phyloP scores from a whole-genome alignment of 805 yeast species.

The Ogataea henricii region DNA sequence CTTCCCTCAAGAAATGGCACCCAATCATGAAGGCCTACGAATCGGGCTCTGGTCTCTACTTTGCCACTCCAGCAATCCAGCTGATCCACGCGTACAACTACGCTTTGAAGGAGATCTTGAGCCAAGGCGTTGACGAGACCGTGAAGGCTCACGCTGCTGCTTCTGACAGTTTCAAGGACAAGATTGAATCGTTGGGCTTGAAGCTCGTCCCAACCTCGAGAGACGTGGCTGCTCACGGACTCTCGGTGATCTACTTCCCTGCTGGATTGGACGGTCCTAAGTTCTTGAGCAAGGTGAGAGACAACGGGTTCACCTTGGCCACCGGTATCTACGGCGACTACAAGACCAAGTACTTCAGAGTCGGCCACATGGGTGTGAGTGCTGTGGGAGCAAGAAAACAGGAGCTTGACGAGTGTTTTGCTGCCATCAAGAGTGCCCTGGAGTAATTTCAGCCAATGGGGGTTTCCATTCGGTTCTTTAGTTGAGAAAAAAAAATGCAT shows the following conservation, averaged over 20 bases:
- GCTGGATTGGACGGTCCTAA: slow-evolving; percentile 70
- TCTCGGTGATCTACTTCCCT: slow-evolving; percentile 84
- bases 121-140: slow-evolving; percentile 53
- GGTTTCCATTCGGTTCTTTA: slow-evolving; percentile 45
- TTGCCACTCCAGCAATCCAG: slow-evolving; percentile 97
- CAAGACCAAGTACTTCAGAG: slow-evolving; percentile 80
- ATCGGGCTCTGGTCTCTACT: slow-evolving; percentile 75
- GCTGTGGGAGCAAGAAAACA: slow-evolving; percentile 56
- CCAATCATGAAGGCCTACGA: slow-evolving; percentile 90
- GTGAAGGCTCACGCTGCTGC: slow-evolving; percentile 62
- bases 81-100: slow-evolving; percentile 77
- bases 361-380: slow-evolving; percentile 95
- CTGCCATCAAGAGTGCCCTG: slow-evolving; percentile 47
- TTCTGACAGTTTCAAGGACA: slow-evolving; percentile 65
- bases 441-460: slow-evolving; percentile 25
- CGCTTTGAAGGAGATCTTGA: slow-evolving; percentile 70
- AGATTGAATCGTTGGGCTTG: slow-evolving; percentile 60
- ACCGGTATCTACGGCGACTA: slow-evolving; percentile 88
- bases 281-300: slow-evolving; percentile 56
- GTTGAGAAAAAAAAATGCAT: slow-evolving; percentile 38
- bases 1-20: slow-evolving; percentile 79
- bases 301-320: slow-evolving; percentile 75
- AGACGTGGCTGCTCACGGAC: slow-evolving; percentile 78
- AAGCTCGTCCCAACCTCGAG: slow-evolving; percentile 61
- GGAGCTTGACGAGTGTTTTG: slow-evolving; percentile 53